These are phyloP conservation scores for Neonectria neomacrospora DNA, from an alignment of 2,329 filamentous ascomycete genomes.

Conservation along the genomic window DNA sequence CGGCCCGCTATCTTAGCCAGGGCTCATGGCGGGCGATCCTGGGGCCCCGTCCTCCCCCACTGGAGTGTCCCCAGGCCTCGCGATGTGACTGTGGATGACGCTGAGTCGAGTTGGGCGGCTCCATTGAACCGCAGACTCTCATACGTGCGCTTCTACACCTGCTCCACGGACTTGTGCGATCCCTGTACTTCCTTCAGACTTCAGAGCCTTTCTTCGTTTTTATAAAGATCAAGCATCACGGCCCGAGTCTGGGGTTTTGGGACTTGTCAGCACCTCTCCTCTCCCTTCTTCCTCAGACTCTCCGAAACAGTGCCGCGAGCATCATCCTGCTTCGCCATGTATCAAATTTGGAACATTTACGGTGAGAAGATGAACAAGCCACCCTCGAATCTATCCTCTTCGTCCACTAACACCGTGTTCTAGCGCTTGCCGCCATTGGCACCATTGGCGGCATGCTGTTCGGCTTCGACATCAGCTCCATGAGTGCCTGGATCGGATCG, in stretches of 20 bases:
- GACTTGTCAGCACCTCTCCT: conserved; percentile 18
- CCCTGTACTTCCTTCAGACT: conserved; percentile 16
- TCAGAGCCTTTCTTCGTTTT: conserved; percentile 15
- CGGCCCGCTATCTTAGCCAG: conserved; percentile 20
- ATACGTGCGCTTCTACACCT: conserved; percentile 45
- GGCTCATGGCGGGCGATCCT: conserved; percentile 36
- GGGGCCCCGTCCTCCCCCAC: conserved; percentile 35
- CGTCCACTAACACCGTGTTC: conserved; percentile 22
- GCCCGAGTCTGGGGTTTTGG: background rate
- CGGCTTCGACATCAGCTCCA: conserved; percentile 68
- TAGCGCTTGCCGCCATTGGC: conserved; percentile 52
- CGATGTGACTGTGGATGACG: conserved; percentile 37
- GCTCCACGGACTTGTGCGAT: conserved; percentile 32
- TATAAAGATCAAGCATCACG: conserved; percentile 34
- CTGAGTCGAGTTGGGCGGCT: conserved; percentile 21
- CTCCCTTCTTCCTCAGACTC: conserved; percentile 10
- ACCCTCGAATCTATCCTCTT: background rate
- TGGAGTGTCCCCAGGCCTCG: conserved; percentile 12
- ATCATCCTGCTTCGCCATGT: conserved; percentile 42
- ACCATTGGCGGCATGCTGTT: conserved; percentile 59
- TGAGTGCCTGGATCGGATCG: conserved; percentile 66
- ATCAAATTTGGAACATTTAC: conserved; percentile 52
- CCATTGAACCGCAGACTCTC: conserved; percentile 29
- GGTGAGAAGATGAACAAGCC: conserved; percentile 37
- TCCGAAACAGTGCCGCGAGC: conserved; percentile 6